These are phyloP conservation scores for Lojkania enalia DNA, from an alignment of 2,329 filamentous ascomycete genomes.

Conservation along the genomic window DNA sequence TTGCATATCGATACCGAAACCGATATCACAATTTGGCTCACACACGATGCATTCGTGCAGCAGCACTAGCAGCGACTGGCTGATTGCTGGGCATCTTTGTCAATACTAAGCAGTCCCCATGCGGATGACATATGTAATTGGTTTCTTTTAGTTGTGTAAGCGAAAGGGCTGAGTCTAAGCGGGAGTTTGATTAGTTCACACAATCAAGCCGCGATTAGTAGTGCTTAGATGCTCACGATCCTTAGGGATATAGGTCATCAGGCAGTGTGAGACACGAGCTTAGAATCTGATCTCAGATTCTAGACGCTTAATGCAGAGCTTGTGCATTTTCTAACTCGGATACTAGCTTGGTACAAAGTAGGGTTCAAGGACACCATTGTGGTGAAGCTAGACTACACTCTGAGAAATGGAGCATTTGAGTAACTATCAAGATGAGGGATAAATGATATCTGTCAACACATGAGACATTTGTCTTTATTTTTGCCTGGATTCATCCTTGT, in stretches of 20 bases:
- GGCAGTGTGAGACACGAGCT: conserved; percentile 7
- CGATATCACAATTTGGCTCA: conserved; percentile 21
- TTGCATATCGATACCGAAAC: conserved; percentile 23
- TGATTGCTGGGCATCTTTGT: conserved; percentile 15
- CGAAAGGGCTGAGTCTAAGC: conserved; percentile 18
- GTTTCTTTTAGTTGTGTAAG: conserved; percentile 21
- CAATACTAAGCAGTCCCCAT: conserved; percentile 20
- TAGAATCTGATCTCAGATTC: conserved; percentile 1
- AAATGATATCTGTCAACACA: not conserved
- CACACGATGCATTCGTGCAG: conserved; percentile 13
- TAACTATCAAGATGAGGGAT: not conserved
- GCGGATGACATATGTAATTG: conserved; percentile 19
- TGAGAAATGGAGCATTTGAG: not conserved
- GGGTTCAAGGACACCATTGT: not conserved
- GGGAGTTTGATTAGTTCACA: conserved; percentile 20
- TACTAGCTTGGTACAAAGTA: not conserved
- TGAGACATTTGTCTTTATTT: not conserved
- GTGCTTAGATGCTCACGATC: conserved; percentile 20
- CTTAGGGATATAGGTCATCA: conserved; percentile 17
- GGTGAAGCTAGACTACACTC: conserved; percentile 1
- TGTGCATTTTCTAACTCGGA: conserved; percentile 1
- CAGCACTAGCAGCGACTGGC: conserved; percentile 12
- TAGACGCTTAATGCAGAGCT: conserved; percentile 1
- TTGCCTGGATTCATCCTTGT: too few relatives aligned
- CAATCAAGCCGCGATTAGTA: conserved; percentile 22